Evolutionary conservation across 768 basidiomycete species (phyloP), one percentile per base, ranked within the genome.

Genomic region (Lactifluus hygrophoroides): DNA sequence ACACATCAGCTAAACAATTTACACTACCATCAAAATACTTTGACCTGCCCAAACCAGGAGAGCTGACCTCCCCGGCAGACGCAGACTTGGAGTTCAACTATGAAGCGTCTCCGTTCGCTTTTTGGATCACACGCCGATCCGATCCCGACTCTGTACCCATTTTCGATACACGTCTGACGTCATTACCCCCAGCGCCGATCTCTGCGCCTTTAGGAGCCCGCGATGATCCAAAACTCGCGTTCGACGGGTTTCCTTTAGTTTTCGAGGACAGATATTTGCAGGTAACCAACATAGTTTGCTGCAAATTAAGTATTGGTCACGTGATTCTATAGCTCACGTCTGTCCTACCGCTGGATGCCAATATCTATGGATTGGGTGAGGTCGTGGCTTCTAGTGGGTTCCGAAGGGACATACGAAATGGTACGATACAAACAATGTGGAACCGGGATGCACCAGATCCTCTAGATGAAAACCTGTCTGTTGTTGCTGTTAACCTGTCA

Each of bases 251-350:
- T 57, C 80, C 83, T 0, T 73, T 91, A 11, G 79, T 91, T 13
- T 90, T 90, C 65, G 88, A 90, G 64, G 82, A 90, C 61, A 85
- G 85, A 65, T 90, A 89, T 67, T 76, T 91, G 21, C 86, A 90
- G 77, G 81, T 82, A 56, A 49, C 58, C 30, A 11, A 19, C 28
- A 32, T n/a, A 27, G 23, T 35, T 16, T 11, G 34, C 14, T 19
- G 7, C 16, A 5, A 37, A 5, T 38, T 17, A 49, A 11, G 49
- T 34, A n/a, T 34, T 7, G 11, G 2, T 16, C 25, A 11, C 28
- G 30, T 49, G 17, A 50, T 40, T 38, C 23, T 43, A 1, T 58
- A 84, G 83, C 62, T 91, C 19, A 73, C 86, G 0, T 86, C 86
- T 3, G 77, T 84, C 0, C 72, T 91, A 1, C 86, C 88, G 0